phyloP scores from a whole-genome alignment of 176 grass and related monocot genomes.

The Phyllostachys edulis region DNA sequence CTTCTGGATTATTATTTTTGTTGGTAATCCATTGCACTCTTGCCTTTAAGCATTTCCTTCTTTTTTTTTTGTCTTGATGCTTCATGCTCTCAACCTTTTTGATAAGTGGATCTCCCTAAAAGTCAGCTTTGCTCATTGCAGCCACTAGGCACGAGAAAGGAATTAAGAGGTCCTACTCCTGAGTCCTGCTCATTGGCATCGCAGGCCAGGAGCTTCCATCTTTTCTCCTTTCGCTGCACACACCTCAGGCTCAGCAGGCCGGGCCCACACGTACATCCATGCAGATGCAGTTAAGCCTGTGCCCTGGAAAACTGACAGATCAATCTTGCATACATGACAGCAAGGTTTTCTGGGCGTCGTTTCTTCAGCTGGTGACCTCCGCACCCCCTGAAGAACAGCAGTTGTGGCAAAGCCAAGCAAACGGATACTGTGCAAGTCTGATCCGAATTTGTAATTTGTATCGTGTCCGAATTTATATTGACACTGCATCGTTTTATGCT shows the following conservation, averaged over 20 bases:
- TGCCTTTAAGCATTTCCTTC: neutral
- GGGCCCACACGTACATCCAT: neutral
- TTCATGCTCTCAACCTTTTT: neutral
- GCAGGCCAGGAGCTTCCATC: conserved; percentile 21
- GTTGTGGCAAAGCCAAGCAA: neutral
- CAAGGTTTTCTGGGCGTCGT: conserved; percentile 20
- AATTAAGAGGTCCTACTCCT: neutral
- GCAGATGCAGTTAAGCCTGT: neutral
- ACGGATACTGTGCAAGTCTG: neutral
- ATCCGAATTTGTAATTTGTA: too few species aligned
- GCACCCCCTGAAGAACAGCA: neutral
- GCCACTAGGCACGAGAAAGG: conserved; percentile 10
- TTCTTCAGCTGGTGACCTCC: conserved; percentile 19
- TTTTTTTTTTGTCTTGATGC: neutral
- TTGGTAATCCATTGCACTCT: neutral
- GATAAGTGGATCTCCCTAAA: conserved; percentile 18
- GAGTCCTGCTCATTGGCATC: neutral
- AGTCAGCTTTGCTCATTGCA: conserved; percentile 21
- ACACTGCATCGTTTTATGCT: too few species aligned
- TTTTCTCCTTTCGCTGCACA: conserved; percentile 5
- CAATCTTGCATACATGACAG: conserved; percentile 26
- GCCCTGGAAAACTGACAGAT: conserved; percentile 36
- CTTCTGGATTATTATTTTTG: neutral
- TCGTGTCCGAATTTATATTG: too few species aligned
- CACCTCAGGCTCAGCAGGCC: neutral